Conservation (phyloP, 2,329 filamentous ascomycete species). For the Hymenoscyphus albidus region DNA sequence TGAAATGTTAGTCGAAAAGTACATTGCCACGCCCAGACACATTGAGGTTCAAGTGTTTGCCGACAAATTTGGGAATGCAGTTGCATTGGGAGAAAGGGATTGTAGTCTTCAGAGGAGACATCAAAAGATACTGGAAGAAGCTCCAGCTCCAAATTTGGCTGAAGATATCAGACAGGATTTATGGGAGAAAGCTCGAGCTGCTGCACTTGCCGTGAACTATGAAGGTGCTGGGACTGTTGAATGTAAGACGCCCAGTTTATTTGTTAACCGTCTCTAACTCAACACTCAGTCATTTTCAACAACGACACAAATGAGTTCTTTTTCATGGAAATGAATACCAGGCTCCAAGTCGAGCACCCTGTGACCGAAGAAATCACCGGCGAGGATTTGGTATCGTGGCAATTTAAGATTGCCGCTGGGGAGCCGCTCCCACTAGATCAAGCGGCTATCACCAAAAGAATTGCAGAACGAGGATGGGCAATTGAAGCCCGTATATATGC, state of each 20-base stretch:
- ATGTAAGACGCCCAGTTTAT: constrained; percentile 52
- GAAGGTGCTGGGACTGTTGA: constrained; percentile 88
- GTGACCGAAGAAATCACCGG: constrained; percentile 80
- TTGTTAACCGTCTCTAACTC: constrained; percentile 41
- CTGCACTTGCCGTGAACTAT: constrained; percentile 74
- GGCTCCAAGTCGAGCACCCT: constrained; percentile 94
- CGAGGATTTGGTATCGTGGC: constrained; percentile 86
- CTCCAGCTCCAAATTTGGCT: constrained; percentile 68
- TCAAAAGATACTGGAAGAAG: constrained; percentile 90
- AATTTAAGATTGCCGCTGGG: constrained; percentile 79
- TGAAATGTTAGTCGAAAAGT: constrained; percentile 81
- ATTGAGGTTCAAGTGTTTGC: constrained; percentile 91
- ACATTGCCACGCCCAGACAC: constrained; percentile 73
- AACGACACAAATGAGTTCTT: constrained; percentile 77
- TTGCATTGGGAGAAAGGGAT: constrained; percentile 83
- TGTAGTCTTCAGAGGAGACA: constrained; percentile 84
- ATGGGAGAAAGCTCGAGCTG: constrained; percentile 63
- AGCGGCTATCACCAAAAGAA: constrained; percentile 62
- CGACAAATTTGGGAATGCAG: constrained; percentile 71
- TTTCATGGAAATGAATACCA: constrained; percentile 80
- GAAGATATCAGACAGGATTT: constrained; percentile 56
- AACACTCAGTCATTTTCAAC: constrained; percentile 74
- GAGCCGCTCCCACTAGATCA: constrained; percentile 64
- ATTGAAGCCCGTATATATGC: constrained; percentile 97
- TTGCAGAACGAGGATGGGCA: constrained; percentile 73